Conservation (phyloP, 495 filamentous ascomycete genomes). For the Xanthoparmelia taractica region DNA sequence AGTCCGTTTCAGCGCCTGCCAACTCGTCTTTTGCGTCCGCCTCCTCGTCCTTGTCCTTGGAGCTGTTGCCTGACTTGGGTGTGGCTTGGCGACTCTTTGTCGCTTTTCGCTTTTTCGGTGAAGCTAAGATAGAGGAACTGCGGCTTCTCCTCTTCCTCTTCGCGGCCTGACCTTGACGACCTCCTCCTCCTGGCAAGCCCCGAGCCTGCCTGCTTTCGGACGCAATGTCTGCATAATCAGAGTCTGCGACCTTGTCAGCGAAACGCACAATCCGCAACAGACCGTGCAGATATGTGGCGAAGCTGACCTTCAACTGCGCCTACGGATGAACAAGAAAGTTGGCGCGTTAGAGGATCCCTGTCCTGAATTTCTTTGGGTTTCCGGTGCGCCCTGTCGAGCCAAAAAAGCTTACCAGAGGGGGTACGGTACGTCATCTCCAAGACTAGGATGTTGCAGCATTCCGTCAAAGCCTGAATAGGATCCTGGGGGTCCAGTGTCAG, state of each 20-base stretch:
- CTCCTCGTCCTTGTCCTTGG: background rate
- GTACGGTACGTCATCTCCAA: background rate
- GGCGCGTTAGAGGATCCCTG: background rate
- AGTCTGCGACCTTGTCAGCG: background rate
- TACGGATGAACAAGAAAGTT: background rate
- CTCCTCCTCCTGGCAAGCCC: background rate
- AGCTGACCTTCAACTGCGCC: background rate
- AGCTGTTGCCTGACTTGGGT: background rate
- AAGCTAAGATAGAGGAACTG: background rate
- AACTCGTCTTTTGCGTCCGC: background rate
- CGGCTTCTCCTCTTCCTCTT: slow-evolving; percentile 2
- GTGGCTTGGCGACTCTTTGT: background rate
- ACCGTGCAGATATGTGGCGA: background rate
- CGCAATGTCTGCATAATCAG: background rate
- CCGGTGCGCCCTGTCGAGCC: background rate
- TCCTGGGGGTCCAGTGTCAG: background rate
- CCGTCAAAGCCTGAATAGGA: background rate
- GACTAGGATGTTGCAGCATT: background rate
- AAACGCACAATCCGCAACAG: background rate
- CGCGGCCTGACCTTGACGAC: background rate
- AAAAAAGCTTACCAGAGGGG: background rate
- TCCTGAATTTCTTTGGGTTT: background rate
- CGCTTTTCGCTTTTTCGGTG: background rate
- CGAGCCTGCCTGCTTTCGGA: background rate
- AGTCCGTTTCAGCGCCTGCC: background rate